A percentile compares a stretch with the other conserved stretches of the same genome.
These are phyloP conservation scores for Tolypocladium ovalisporum DNA, from an alignment of 2,329 filamentous ascomycete genomes.

Conservation along the genomic window DNA sequence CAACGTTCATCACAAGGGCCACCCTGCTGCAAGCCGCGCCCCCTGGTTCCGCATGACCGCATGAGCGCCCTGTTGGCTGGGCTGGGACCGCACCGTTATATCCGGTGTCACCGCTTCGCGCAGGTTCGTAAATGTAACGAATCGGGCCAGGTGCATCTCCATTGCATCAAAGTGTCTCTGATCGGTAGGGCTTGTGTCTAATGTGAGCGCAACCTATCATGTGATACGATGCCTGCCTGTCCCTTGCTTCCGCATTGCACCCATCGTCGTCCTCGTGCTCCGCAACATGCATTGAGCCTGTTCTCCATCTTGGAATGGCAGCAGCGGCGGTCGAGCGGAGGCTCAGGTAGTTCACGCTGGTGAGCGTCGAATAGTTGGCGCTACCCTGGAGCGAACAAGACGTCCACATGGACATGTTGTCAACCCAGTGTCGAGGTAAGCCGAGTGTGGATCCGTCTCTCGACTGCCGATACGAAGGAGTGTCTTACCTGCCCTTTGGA, in stretches of 20 bases:
- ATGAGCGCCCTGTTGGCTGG: not conserved
- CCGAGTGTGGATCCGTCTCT: not conserved
- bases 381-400: not conserved
- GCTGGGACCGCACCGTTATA: not conserved
- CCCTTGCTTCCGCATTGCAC: not conserved
- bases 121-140: not conserved
- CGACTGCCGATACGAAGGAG: not conserved
- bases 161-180: not conserved
- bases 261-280: not conserved
- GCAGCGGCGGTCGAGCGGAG: not conserved
- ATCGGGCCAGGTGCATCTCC: not conserved
- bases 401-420: not conserved
- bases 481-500: not conserved
- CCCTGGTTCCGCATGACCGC: not conserved
- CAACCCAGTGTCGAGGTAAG: not conserved
- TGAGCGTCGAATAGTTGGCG: not conserved
- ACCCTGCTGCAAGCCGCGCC: not conserved
- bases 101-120: not conserved
- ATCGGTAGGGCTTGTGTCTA: not conserved
- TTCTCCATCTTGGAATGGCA: not conserved
- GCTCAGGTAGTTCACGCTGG: not conserved
- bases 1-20: not conserved
- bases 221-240: not conserved
- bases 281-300: not conserved
- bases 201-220: not conserved